Base-by-base conservation (phyloP, 305 asterid species). In the Solanum aculeatissimum region DNA sequence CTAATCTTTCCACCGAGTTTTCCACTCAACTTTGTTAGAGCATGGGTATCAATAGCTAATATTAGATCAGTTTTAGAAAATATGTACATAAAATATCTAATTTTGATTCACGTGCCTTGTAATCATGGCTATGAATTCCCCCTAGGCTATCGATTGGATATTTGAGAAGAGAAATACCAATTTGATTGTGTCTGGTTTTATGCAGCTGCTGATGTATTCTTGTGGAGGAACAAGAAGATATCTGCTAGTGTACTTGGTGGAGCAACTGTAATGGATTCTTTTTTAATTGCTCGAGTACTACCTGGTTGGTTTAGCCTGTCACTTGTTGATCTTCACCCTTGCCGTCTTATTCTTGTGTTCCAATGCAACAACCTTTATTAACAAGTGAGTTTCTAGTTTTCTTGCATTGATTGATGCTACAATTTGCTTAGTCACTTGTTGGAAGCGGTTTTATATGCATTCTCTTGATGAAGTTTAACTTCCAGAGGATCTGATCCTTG, bases 211-310 rank as follows among this genome's bases (percentile, higher is more conserved):
- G 99, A 96, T 87, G 84, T 96, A 49, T 90, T 96, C 87, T 85
- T 93, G 92, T 96, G 99, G 99, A 93, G 98, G 91, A 91, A 94
- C 90, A 96, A 96, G 95, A 95, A 90, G 87, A 80, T 91, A 68
- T 93, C 99, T 84, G 97, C 92, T 83, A 87, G 86, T 29, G 93
- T 91, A 82, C 94, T 96, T 58, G 97, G 97, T 77, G 95, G 87
- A 3, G 97, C 91, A n/a, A 96, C 98, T 42, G 95, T 93, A 29
- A 60, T 96, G 98, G 97, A 91, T 96, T 83, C 90, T 95, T 35
- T 96, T 96, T 70, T 97, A 96, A 81, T 83, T 95, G 72, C 88
- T 95, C 1, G 97, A 93, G 89, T 96, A 93, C 86, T 93, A 95
- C 90, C 87, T 95, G 82, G 92, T 95, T 45, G 90, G 98, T 32